These are phyloP conservation scores for Pleurotus tuoliensis DNA, from an alignment of 768 basidiomycete species.

Conservation along the genomic window DNA sequence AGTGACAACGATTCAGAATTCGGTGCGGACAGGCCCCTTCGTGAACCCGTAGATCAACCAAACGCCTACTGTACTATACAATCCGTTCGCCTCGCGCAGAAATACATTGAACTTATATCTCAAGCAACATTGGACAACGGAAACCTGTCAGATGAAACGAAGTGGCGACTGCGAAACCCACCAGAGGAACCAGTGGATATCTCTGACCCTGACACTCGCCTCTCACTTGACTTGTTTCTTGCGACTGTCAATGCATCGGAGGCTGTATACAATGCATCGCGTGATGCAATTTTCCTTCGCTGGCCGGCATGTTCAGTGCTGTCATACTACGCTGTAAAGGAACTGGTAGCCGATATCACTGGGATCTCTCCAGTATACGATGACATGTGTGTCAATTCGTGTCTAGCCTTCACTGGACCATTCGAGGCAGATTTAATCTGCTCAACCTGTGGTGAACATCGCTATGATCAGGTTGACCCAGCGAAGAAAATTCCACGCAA, in stretches of 20 bases:
- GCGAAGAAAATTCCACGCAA: constrained; percentile 23
- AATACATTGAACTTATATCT: constrained; percentile 12
- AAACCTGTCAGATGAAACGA: constrained; percentile 8
- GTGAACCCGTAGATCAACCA: constrained; percentile 16
- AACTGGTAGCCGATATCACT: neutral
- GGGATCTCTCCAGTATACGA: constrained; percentile 29
- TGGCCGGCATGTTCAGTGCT: constrained; percentile 15
- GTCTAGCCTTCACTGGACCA: constrained; percentile 37
- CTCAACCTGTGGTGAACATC: constrained; percentile 23
- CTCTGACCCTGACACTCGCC: constrained; percentile 13
- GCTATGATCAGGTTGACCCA: constrained; percentile 17
- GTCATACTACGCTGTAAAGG: constrained; percentile 8
- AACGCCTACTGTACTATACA: constrained; percentile 1
- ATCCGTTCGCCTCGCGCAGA: constrained; percentile 5
- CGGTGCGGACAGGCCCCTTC: constrained; percentile 10
- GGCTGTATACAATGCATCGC: constrained; percentile 17
- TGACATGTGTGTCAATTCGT: constrained; percentile 41
- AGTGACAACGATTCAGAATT: neutral
- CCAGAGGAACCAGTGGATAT: constrained; percentile 11
- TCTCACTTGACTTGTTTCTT: constrained; percentile 22
- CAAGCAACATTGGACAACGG: constrained; percentile 16
- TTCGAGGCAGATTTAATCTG: constrained; percentile 26
- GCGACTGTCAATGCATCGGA: constrained; percentile 22
- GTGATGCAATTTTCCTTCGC: constrained; percentile 14
- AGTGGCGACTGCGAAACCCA: constrained; percentile 11